phyloP scores from a whole-genome alignment of 2,329 filamentous ascomycete species.

The Apiospora marii region DNA sequence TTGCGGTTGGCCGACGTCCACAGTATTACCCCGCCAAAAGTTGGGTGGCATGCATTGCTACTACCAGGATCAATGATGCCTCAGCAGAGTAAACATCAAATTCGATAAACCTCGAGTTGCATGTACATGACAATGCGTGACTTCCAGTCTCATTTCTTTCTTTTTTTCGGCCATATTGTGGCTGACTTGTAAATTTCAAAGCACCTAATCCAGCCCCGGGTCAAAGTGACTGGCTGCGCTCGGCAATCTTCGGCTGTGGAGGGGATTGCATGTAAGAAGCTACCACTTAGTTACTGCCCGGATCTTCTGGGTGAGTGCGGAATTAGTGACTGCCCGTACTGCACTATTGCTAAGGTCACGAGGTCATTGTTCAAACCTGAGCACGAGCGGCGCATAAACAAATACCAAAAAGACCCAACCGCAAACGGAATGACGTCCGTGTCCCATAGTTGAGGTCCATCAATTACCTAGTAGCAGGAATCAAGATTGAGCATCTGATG shows the following conservation, averaged over 20 bases:
- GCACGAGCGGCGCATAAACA: background rate
- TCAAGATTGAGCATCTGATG: background rate
- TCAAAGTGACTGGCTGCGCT: background rate
- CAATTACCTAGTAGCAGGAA: background rate
- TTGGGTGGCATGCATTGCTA: background rate
- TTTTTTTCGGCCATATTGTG: background rate
- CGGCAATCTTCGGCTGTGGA: constrained; percentile 16
- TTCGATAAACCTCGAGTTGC: background rate
- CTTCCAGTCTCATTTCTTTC: background rate
- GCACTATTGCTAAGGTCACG: background rate
- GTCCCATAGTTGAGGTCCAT: background rate
- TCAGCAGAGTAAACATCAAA: background rate
- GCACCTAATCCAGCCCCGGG: background rate
- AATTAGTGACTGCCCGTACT: background rate
- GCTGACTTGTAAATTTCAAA: background rate
- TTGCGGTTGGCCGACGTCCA: background rate
- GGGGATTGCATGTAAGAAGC: background rate
- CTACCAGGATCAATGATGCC: background rate
- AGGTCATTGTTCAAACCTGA: background rate
- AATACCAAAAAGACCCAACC: background rate
- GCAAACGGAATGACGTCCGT: constrained; percentile 8
- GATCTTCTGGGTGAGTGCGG: background rate
- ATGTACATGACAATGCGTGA: background rate
- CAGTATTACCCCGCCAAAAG: constrained; percentile 1
- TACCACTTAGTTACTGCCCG: background rate